Evolutionary conservation across 371 early-diverging fungal species (phyloP), one percentile per base, ranked within the genome.

Genomic region (Apophysomyces ossiformis): DNA sequence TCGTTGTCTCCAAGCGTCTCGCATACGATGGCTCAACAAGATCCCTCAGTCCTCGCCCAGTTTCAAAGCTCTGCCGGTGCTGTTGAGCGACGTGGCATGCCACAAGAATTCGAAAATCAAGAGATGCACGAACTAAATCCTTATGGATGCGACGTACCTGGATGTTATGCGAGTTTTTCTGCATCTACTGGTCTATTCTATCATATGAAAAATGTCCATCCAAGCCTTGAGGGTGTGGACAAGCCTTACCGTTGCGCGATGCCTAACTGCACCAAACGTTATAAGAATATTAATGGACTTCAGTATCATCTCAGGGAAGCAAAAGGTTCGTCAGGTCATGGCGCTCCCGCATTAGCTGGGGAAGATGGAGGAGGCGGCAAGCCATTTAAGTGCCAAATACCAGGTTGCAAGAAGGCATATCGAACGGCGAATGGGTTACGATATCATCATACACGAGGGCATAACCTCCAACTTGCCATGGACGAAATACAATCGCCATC

Each of bases 201-300:
- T 61, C 92, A 91, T 46, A 82, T 89, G 81, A 90, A 90, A 64
- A 82, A 81, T 4, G 75, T 76, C 1, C 92, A 92, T 60, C 83
- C 87, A 0, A 67, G 63, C 46, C 32, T 77, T 4, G 71, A 79
- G 11, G 78, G 78, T 1, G 67, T 82, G 32, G 65, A 60, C 15
- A 89, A 89, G 69, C 92, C 93, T 12, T 93, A 90, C 78, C 86
- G 90, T 15, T 99, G 99, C 70, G 89, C 91, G 0, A 85, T 95
- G 76, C 81, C 86, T 5, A 89, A 85, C 0, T 99, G 99, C 67
- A 81, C 87, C 59, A 96, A 94, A 69, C 79, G 88, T 35, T 99
- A 99, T 86, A 98, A 98, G 75, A 98, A 98, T 78, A 88, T 95
- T 69, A 98, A 96, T 72, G 99, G 99, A 5, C 85, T 99, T 11